These are phyloP conservation scores for Fusarium papillatum DNA, from an alignment of 2,329 filamentous ascomycete species.

Conservation along the genomic window DNA sequence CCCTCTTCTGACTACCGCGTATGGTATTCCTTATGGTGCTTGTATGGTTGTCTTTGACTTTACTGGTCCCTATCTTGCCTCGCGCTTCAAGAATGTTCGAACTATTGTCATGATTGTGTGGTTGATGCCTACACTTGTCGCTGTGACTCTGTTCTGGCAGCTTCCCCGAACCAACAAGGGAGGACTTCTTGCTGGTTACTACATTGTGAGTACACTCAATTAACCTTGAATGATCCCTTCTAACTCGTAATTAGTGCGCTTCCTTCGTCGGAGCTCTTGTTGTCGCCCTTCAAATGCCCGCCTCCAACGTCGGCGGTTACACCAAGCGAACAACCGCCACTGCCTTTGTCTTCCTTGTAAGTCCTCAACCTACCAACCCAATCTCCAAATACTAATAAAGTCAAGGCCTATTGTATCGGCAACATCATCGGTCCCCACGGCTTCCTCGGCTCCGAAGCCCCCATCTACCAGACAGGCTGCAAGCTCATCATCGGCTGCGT, in stretches of 20 bases:
- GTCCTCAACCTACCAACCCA: not conserved
- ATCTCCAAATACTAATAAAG: not conserved
- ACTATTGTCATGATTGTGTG: constrained; percentile 67
- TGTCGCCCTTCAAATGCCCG: constrained; percentile 66
- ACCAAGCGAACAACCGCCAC: constrained; percentile 62
- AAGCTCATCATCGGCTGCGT: constrained; percentile 49
- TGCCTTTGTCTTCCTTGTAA: constrained; percentile 59
- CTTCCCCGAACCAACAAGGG: constrained; percentile 56
- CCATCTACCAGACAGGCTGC: constrained; percentile 66
- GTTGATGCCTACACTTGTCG: constrained; percentile 64
- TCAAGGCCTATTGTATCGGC: constrained; percentile 52
- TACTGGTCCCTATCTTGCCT: constrained; percentile 64
- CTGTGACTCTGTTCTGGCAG: constrained; percentile 64
- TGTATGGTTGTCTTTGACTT: constrained; percentile 68
- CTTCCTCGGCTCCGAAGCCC: constrained; percentile 59
- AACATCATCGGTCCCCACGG: constrained; percentile 49
- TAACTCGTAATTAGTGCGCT: constrained; percentile 42
- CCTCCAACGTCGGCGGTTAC: constrained; percentile 62
- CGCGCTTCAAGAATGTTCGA: constrained; percentile 62
- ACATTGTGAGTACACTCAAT: constrained; percentile 51
- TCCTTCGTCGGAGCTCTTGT: constrained; percentile 67
- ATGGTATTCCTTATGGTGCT: constrained; percentile 67
- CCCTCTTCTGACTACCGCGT: constrained; percentile 57
- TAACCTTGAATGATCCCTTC: fast-evolving
- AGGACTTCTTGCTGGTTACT: constrained; percentile 66